These are phyloP conservation scores for Ananas comosus DNA, from an alignment of 176 grass and related monocot species.

Conservation along the genomic window DNA sequence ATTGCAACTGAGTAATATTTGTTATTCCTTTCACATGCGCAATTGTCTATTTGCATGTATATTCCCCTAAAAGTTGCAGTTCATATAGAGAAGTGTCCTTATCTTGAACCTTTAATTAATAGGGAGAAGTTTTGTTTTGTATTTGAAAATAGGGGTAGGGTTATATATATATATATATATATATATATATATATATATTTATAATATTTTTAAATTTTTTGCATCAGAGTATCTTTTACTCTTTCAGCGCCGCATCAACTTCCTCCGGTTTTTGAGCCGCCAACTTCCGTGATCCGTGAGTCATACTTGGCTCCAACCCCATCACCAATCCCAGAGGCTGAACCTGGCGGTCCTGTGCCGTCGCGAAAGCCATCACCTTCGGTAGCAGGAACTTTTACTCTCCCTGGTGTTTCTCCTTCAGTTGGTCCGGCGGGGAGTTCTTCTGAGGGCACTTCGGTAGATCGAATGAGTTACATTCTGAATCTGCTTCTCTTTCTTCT, in stretches of 20 bases:
- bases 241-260: slow-evolving; percentile 46
- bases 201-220: too few relatives aligned
- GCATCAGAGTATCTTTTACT: too few relatives aligned
- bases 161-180: too few relatives aligned
- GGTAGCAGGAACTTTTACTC: slow-evolving; percentile 34
- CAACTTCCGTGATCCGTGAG: slow-evolving; percentile 41
- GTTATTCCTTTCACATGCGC: too few relatives aligned
- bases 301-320: slow-evolving; percentile 51
- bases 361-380: slow-evolving; percentile 32
- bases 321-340: slow-evolving; percentile 36
- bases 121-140: too few relatives aligned
- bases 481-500: slow-evolving; percentile 23
- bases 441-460: slow-evolving; percentile 29
- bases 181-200: too few relatives aligned
- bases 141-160: too few relatives aligned
- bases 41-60: too few relatives aligned
- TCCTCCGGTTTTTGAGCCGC: slow-evolving; percentile 42
- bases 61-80: too few relatives aligned
- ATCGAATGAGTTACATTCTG: slow-evolving; percentile 12
- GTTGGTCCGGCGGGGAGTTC: slow-evolving; percentile 50
- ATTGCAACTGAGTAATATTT: too few relatives aligned
- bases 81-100: too few relatives aligned
- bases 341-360: slow-evolving; percentile 52
- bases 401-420: slow-evolving; percentile 36
- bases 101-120: too few relatives aligned